A percentile compares a stretch with the other conserved stretches of the same genome.
These are phyloP conservation scores for Alternaria brassicicola DNA, from an alignment of 2,329 filamentous ascomycete species.

Conservation along the genomic window DNA sequence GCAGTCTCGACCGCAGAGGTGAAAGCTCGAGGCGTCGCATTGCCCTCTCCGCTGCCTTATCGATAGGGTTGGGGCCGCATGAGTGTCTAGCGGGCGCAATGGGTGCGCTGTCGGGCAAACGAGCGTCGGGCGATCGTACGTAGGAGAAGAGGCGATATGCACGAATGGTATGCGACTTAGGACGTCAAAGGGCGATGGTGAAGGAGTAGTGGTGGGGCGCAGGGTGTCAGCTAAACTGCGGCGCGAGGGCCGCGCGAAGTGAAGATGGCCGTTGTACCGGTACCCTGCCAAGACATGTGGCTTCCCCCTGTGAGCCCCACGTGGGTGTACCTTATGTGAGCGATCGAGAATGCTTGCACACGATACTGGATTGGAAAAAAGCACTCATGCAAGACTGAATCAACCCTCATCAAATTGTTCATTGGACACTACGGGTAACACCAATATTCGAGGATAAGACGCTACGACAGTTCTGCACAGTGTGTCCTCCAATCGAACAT, in stretches of 20 bases:
- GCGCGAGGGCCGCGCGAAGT: background rate
- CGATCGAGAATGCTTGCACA: too few species aligned
- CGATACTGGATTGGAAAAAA: too few species aligned
- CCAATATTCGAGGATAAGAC: background rate
- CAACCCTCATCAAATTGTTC: too few species aligned
- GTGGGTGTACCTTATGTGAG: background rate
- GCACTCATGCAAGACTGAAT: too few species aligned
- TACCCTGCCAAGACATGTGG: background rate
- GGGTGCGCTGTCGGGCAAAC: conserved; percentile 16
- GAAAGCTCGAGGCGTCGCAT: conserved; percentile 62
- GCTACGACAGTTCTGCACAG: conserved; percentile 1
- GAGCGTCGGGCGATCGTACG: background rate
- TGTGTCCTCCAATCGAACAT: background rate
- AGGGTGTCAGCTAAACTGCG: background rate
- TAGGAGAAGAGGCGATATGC: background rate
- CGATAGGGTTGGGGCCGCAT: conserved; percentile 26
- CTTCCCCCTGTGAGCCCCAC: background rate
- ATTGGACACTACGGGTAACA: too few species aligned
- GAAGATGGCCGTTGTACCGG: background rate
- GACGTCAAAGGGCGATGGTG: background rate
- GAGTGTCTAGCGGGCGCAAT: conserved; percentile 20
- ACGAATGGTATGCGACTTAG: background rate
- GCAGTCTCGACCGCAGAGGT: conserved; percentile 73
- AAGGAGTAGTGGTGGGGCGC: conserved; percentile 2
- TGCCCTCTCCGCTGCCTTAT: conserved; percentile 35